Percentiles rank a stretch among this genome's conserved stretches.
Conservation (phyloP, 169 alveolate genomes). For the Pseudocohnilembus persalinus region DNA sequence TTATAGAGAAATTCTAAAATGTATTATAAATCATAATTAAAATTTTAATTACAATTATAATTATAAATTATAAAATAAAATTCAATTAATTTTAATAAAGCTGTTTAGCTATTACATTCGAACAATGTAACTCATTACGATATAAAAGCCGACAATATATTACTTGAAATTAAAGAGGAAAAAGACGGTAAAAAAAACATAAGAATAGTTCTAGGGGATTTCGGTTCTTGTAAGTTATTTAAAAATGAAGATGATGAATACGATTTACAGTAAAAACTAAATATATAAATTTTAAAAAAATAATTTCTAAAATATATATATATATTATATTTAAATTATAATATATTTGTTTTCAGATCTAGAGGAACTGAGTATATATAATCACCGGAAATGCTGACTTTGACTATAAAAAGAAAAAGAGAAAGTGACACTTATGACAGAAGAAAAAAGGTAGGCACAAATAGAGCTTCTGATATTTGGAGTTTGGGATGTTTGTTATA, state of each 20-base stretch:
- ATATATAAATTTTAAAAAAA: too few species aligned
- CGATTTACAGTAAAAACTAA: constrained; percentile 23
- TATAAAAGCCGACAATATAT: constrained; percentile 91
- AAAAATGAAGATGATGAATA: constrained; percentile 78
- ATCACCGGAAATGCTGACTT: constrained; percentile 91
- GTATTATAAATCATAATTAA: neutral
- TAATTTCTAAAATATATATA: constrained; percentile 12
- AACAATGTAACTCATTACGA: constrained; percentile 92
- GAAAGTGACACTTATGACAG: constrained; percentile 87
- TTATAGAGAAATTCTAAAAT: constrained; percentile 79
- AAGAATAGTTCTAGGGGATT: constrained; percentile 88
- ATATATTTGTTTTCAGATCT: constrained; percentile 37
- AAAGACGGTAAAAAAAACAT: constrained; percentile 52
- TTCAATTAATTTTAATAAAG: constrained; percentile 8
- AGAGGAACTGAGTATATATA: constrained; percentile 91
- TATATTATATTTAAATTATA: constrained; percentile 11
- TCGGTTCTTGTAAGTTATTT: constrained; percentile 91
- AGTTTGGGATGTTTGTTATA: constrained; percentile 90
- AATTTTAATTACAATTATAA: too few species aligned
- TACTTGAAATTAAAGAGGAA: constrained; percentile 60
- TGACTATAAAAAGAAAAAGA: constrained; percentile 75
- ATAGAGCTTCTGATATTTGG: constrained; percentile 92
- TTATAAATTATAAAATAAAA: too few species aligned
- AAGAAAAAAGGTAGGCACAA: constrained; percentile 88
- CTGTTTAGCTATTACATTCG: constrained; percentile 84